A percentile compares a stretch with the other conserved stretches of the same genome.
Conservation (phyloP, 1,139 yeast genomes). For the Suhomyces panamericanus region DNA sequence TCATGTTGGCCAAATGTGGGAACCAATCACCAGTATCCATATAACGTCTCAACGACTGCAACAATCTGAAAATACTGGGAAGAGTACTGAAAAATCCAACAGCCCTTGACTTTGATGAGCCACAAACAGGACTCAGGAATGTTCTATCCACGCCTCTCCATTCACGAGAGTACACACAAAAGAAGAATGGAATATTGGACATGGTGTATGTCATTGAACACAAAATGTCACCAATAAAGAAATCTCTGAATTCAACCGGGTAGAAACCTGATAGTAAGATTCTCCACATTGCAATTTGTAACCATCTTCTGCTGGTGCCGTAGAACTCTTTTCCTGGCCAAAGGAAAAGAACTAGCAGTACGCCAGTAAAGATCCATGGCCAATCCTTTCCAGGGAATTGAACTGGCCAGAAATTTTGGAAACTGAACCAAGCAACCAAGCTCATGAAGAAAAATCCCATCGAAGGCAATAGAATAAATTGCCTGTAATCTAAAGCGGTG, state of each 20-base stretch:
- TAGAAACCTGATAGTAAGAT: slow-evolving; percentile 78
- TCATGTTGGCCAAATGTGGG: slow-evolving; percentile 93
- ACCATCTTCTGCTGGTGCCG: slow-evolving; percentile 67
- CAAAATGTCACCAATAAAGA: slow-evolving; percentile 86
- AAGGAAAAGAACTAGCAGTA: slow-evolving; percentile 49
- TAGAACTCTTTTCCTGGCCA: slow-evolving; percentile 63
- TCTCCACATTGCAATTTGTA: slow-evolving; percentile 70
- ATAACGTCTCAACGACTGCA: slow-evolving; percentile 90
- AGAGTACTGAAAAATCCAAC: slow-evolving; percentile 83
- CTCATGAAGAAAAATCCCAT: slow-evolving; percentile 56
- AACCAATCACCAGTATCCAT: slow-evolving; percentile 94
- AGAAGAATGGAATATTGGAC: slow-evolving; percentile 82
- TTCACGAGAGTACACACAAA: slow-evolving; percentile 73
- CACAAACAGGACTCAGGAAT: slow-evolving; percentile 49
- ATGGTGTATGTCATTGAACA: slow-evolving; percentile 86
- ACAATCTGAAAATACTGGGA: slow-evolving; percentile 87
- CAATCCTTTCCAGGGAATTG: slow-evolving; percentile 66
- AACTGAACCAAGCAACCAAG: slow-evolving; percentile 72
- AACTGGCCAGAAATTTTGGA: slow-evolving; percentile 65
- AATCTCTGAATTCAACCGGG: slow-evolving; percentile 94
- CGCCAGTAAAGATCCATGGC: slow-evolving; percentile 77
- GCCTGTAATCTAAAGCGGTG: slow-evolving; percentile 65
- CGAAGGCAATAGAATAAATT: slow-evolving; percentile 64
- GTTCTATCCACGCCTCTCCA: slow-evolving; percentile 49
- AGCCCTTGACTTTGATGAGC: slow-evolving; percentile 70